Percentiles rank a stretch among this genome's conserved stretches.
Evolutionary conservation across 2,329 filamentous ascomycete species (phyloP).

Genomic region (Stenocarpella maydis): DNA sequence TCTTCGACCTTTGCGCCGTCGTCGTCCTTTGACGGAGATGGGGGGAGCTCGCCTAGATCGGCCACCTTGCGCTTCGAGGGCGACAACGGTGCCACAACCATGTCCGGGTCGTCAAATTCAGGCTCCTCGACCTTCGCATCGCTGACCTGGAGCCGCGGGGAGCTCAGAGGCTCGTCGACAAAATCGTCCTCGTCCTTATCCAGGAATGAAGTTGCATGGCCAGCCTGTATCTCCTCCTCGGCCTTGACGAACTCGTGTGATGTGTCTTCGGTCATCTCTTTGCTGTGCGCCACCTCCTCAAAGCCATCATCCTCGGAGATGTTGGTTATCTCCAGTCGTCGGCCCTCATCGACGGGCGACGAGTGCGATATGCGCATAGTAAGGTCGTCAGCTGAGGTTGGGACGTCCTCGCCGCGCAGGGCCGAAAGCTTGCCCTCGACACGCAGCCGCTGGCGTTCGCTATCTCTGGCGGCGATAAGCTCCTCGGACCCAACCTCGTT

Average conservation of each 20-base stretch:
- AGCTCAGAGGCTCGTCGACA: constrained; percentile 79
- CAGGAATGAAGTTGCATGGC: constrained; percentile 52
- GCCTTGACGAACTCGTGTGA: constrained; percentile 74
- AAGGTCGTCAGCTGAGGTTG: constrained; percentile 66
- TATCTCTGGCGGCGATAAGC: constrained; percentile 80
- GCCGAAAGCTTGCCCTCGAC: constrained; percentile 76
- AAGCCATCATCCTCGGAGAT: constrained; percentile 90
- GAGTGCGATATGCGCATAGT: constrained; percentile 65
- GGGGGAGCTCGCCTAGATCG: constrained; percentile 19
- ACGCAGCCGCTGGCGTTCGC: constrained; percentile 81
- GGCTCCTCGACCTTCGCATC: constrained; percentile 62
- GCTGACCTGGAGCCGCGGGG: constrained; percentile 69
- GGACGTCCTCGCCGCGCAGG: constrained; percentile 49
- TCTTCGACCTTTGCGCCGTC: constrained; percentile 36
- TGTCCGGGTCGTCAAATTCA: constrained; percentile 62
- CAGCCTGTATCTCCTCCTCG: constrained; percentile 58
- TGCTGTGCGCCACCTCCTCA: constrained; percentile 80
- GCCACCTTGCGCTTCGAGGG: constrained; percentile 53
- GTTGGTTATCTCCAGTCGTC: constrained; percentile 80
- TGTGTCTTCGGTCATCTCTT: constrained; percentile 76
- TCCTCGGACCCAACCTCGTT: constrained; percentile 92
- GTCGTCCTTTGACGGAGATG: constrained; percentile 13
- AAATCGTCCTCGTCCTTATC: constrained; percentile 76
- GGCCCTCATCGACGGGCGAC: constrained; percentile 67
- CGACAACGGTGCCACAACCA: constrained; percentile 66